phyloP scores from a whole-genome alignment of 2,329 filamentous ascomycete species.

The Paraphaeosphaeria minitans region DNA sequence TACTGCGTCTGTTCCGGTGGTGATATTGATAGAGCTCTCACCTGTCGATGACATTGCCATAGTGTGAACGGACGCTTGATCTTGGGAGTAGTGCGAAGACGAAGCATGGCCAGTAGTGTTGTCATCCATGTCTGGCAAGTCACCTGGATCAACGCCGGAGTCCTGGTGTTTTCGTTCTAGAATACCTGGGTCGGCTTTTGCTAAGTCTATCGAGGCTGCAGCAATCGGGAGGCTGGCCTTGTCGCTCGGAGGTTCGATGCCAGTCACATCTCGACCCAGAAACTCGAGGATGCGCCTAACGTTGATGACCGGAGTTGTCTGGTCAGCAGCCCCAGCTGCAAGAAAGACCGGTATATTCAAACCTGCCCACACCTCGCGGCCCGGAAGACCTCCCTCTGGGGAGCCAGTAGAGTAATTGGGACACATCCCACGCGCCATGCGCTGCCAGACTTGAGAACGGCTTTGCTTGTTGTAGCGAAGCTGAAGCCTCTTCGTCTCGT shows the following conservation, averaged over 20 bases:
- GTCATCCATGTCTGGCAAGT: constrained; percentile 30
- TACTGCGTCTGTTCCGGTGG: constrained; percentile 17
- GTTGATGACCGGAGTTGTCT: constrained; percentile 73
- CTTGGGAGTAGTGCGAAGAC: constrained; percentile 22
- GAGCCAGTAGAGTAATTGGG: constrained; percentile 62
- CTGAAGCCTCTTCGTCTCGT: constrained; percentile 70
- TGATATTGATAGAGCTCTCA: constrained; percentile 24
- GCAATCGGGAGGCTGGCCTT: constrained; percentile 54
- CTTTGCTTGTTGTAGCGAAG: constrained; percentile 82
- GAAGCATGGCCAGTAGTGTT: constrained; percentile 23
- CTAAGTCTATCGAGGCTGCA: constrained; percentile 55
- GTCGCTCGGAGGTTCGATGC: constrained; percentile 35
- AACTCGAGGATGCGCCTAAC: constrained; percentile 68
- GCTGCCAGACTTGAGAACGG: constrained; percentile 78
- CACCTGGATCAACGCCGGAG: constrained; percentile 39
- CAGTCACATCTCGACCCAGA: constrained; percentile 46
- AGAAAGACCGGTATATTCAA: constrained; percentile 77
- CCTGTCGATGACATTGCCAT: constrained; percentile 43
- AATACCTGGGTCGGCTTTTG: constrained; percentile 22
- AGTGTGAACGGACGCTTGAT: constrained; percentile 22
- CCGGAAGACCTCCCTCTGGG: constrained; percentile 69
- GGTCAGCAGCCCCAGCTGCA: constrained; percentile 77
- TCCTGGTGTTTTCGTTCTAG: constrained; percentile 41
- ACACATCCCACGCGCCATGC: constrained; percentile 76
- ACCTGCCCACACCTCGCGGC: constrained; percentile 71